Evolutionary conservation across 331 rosid species (phyloP).

Genomic region (Stylosanthes scabra): DNA sequence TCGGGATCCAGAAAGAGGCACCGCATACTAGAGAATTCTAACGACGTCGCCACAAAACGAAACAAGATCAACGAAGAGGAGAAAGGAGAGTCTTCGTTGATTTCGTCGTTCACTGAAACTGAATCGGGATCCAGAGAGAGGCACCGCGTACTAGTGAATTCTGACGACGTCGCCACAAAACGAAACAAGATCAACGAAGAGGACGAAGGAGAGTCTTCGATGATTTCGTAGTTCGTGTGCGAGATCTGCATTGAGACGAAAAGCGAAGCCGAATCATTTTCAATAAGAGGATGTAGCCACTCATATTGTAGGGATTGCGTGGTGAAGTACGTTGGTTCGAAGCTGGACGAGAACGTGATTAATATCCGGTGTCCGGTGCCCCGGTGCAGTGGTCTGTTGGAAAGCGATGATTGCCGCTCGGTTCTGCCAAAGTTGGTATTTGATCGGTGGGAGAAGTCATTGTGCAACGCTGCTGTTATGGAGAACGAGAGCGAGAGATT

Average conservation of each 20-base stretch:
- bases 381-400: slow-evolving; percentile 58
- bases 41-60: too few species aligned
- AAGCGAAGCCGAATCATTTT: too few species aligned
- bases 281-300: slow-evolving; percentile 53
- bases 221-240: too few species aligned
- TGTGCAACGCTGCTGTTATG: slow-evolving; percentile 60
- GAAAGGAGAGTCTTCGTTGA: neutral
- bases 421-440: slow-evolving; percentile 48
- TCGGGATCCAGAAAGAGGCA: too few species aligned
- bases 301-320: slow-evolving; percentile 58
- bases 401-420: slow-evolving; percentile 54
- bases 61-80: too few species aligned
- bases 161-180: too few species aligned
- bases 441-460: slow-evolving; percentile 60
- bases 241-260: too few species aligned
- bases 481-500: slow-evolving; percentile 40
- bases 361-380: slow-evolving; percentile 60
- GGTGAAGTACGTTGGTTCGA: slow-evolving; percentile 49
- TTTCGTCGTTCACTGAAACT: too few species aligned
- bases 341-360: slow-evolving; percentile 60
- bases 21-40: too few species aligned
- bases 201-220: neutral
- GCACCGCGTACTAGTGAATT: too few species aligned
- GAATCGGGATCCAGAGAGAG: too few species aligned
- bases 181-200: too few species aligned